Evolutionary conservation across 352 stramenopile genomes (phyloP).

Genomic region (Globisporangium middletonii): DNA sequence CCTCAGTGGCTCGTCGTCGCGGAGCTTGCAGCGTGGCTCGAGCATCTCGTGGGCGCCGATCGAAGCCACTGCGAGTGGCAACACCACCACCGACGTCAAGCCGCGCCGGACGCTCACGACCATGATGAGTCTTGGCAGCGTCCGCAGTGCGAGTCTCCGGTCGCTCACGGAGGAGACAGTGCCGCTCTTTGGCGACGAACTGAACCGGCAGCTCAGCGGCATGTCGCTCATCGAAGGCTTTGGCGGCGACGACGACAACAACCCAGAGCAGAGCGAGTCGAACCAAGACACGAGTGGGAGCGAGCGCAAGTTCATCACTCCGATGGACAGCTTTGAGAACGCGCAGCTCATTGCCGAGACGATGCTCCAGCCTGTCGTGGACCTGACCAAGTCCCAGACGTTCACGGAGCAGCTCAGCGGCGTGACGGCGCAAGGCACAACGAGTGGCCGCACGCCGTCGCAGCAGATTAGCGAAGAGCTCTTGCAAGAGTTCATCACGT

Average conservation of each 20-base stretch:
- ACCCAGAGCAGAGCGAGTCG: conserved; percentile 1
- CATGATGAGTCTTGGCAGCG: conserved; percentile 56
- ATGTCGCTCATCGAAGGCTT: conserved; percentile 31
- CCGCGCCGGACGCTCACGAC: conserved; percentile 24
- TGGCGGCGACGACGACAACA: conserved; percentile 6
- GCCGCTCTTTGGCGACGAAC: conserved; percentile 44
- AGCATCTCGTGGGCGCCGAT: conserved; percentile 14
- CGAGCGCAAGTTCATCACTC: conserved; percentile 10
- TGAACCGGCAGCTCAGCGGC: conserved; percentile 41
- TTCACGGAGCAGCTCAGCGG: conserved; percentile 34
- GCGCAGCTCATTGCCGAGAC: conserved; percentile 23
- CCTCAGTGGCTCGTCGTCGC: conserved; percentile 7
- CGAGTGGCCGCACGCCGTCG: conserved; percentile 17
- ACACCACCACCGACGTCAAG: conserved; percentile 1
- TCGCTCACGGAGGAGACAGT: conserved; percentile 43
- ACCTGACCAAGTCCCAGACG: conserved; percentile 21
- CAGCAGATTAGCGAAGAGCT: conserved; percentile 17
- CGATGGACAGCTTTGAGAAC: conserved; percentile 22
- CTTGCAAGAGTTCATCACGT: conserved; percentile 30
- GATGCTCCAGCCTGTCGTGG: conserved; percentile 22
- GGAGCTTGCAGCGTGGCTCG: conserved; percentile 11
- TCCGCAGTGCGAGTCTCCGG: conserved; percentile 42
- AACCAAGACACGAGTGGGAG: conserved; percentile 3
- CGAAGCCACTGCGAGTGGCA: conserved; percentile 12
- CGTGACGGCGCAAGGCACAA: background rate